These are phyloP conservation scores for Limnanthes douglasii DNA, from an alignment of 345 rosid species.

Conservation along the genomic window DNA sequence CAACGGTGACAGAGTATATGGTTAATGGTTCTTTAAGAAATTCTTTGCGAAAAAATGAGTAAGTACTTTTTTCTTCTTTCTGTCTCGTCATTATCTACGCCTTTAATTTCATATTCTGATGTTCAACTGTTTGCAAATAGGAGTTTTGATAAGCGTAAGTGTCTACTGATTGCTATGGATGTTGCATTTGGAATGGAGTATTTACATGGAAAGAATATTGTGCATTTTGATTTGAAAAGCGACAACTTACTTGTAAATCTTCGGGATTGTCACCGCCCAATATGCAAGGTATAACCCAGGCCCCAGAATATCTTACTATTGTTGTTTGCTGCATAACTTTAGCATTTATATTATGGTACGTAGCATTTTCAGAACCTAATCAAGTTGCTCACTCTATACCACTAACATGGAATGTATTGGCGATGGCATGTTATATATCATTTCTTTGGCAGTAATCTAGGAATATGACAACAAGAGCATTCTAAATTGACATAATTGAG, in stretches of 20 bases:
- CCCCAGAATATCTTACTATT: too few species aligned
- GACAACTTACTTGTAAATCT: conserved; percentile 68
- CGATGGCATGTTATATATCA: too few species aligned
- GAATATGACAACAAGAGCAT: too few species aligned
- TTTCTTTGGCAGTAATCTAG: too few species aligned
- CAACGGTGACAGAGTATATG: conserved; percentile 69
- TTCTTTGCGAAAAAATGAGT: conserved; percentile 48
- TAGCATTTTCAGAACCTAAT: too few species aligned
- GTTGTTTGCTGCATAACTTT: not conserved
- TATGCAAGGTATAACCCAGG: conserved; percentile 67
- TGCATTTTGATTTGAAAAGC: conserved; percentile 62
- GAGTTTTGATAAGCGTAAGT: conserved; percentile 44
- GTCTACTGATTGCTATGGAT: conserved; percentile 52
- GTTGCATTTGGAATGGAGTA: conserved; percentile 73
- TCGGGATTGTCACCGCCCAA: conserved; percentile 56
- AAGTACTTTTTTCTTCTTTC: conserved; percentile 14
- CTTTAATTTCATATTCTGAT: not conserved
- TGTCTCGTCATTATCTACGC: not conserved
- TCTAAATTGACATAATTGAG: not conserved
- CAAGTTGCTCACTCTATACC: too few species aligned
- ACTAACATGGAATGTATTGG: not conserved
- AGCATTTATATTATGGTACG: not conserved
- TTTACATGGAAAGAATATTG: conserved; percentile 54
- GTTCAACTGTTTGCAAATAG: conserved; percentile 12
- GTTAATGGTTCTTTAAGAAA: conserved; percentile 54